Evolutionary conservation across 345 rosid genomes (phyloP), one percentile per base, ranked within the genome.

Genomic region (Iberis pinnata): DNA sequence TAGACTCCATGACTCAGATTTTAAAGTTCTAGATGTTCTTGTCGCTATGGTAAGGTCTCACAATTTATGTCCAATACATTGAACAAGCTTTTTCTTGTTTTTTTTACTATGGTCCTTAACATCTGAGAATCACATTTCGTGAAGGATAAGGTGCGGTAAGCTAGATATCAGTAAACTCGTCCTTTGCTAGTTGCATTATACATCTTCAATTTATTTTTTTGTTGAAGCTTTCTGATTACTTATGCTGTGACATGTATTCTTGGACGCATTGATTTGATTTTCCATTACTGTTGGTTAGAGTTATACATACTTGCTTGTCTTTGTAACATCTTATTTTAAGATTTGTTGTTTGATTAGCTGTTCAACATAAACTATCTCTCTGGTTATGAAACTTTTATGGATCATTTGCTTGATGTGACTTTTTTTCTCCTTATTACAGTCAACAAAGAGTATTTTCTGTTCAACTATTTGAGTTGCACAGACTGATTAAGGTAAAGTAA

Each of bases 381-480:
- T 61, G n/a, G n/a, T 18, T 36, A 2, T 26, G 63, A 65, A 52
- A 36, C 24, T 18, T 43, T 14, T 14, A 16, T 55, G 61, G 48
- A 33, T 63, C 35, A 26, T 43, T 43, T 56, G n/a, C 35, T 56
- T 61, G 9, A 59, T 53, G 13, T 32, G 35, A 20, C 40, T 53
- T 6, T 27, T 38, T 58, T 56, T 44, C 69, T 80, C 67, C 58
- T 63, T 80, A 1, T 22, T 22, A 70, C 96, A 84, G 96, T 73
- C 97, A 89, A 65, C 97, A 86, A 78, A 81, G 93, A 74, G 75
- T 83, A 71, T 89, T 85, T 81, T 81, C 93, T 0, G 76, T 77
- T 46, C 97, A 89, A 78, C 80, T 86, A 49, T 86, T 86, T 40
- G 94, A 89, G 85, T 76, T 89, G 77, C 96, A 89, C 71, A 79